phyloP scores from a whole-genome alignment of 495 filamentous ascomycete genomes.

The Cudoniella acicularis region DNA sequence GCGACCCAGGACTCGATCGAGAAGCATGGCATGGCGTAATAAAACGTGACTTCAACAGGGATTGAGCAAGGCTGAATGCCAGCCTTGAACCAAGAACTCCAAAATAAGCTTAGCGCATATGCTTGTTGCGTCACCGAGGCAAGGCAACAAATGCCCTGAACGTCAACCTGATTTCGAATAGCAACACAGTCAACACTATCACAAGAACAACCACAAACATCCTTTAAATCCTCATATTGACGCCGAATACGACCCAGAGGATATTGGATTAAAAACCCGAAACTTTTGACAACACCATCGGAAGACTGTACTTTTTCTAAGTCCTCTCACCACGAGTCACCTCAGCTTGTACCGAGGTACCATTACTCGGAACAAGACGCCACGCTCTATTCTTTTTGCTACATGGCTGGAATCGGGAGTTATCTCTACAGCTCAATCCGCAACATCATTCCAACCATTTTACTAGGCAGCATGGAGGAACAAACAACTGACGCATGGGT shows the following conservation, averaged over 20 bases:
- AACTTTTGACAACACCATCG: too few relatives aligned
- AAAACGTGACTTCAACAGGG: conserved; percentile 6
- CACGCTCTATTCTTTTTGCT: not conserved
- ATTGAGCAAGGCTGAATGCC: not conserved
- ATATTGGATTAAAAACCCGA: too few relatives aligned
- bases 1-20: not conserved
- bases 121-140: not conserved
- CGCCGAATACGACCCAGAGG: too few relatives aligned
- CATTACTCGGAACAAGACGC: not conserved
- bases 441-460: not conserved
- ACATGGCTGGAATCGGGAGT: not conserved
- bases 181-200: too few relatives aligned
- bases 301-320: too few relatives aligned
- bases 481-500: conserved; percentile 5
- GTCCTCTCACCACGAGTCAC: too few relatives aligned
- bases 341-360: too few relatives aligned
- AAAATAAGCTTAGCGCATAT: not conserved
- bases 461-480: conserved; percentile 14
- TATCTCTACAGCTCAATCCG: conserved; percentile 16
- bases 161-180: too few relatives aligned
- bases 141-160: not conserved
- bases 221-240: too few relatives aligned
- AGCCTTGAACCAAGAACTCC: conserved; percentile 8
- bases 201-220: too few relatives aligned
- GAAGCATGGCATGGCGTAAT: conserved; percentile 5